Percentiles rank a stretch among this genome's conserved stretches.
phyloP scores from a whole-genome alignment of 2,329 filamentous ascomycete species.

The Leptodontidium sp. region DNA sequence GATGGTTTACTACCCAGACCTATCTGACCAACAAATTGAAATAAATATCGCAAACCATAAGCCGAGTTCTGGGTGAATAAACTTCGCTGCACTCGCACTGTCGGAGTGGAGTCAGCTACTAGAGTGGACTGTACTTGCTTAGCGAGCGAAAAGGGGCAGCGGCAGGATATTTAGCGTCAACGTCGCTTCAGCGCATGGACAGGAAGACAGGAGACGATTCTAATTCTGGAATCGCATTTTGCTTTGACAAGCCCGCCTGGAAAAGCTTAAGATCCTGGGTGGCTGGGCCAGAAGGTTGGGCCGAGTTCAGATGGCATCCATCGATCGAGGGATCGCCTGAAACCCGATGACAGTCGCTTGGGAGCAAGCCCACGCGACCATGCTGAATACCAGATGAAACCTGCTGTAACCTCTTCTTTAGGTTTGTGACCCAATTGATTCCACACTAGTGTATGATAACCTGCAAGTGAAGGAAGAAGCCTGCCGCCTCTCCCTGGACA shows the following conservation, averaged over 20 bases:
- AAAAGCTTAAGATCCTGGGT: not conserved
- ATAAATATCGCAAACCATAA: too few relatives aligned
- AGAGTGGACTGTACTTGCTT: not conserved
- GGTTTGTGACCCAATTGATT: not conserved
- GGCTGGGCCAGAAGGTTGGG: slow-evolving; percentile 1
- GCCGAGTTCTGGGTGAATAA: too few relatives aligned
- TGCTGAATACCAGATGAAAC: slow-evolving; percentile 3
- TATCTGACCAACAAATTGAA: too few relatives aligned
- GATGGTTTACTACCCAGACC: too few relatives aligned
- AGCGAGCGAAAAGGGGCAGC: not conserved
- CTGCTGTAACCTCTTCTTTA: slow-evolving; percentile 1
- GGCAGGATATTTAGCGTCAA: not conserved
- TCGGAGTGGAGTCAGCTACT: too few relatives aligned
- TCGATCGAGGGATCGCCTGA: slow-evolving; percentile 16
- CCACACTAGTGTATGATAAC: slow-evolving; percentile 11
- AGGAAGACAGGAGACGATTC: not conserved
- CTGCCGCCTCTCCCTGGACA: not conserved
- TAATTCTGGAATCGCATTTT: not conserved
- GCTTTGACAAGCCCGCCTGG: not conserved
- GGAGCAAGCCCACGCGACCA: slow-evolving; percentile 15
- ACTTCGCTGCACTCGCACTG: too few relatives aligned
- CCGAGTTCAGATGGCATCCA: slow-evolving; percentile 10
- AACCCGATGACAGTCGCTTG: slow-evolving; percentile 10
- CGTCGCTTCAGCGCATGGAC: not conserved
- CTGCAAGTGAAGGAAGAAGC: not conserved